Percentiles rank a stretch among this genome's conserved stretches.
These are phyloP conservation scores for Naganishia cerealis DNA, from an alignment of 1,284 basidiomycete species.

Conservation along the genomic window DNA sequence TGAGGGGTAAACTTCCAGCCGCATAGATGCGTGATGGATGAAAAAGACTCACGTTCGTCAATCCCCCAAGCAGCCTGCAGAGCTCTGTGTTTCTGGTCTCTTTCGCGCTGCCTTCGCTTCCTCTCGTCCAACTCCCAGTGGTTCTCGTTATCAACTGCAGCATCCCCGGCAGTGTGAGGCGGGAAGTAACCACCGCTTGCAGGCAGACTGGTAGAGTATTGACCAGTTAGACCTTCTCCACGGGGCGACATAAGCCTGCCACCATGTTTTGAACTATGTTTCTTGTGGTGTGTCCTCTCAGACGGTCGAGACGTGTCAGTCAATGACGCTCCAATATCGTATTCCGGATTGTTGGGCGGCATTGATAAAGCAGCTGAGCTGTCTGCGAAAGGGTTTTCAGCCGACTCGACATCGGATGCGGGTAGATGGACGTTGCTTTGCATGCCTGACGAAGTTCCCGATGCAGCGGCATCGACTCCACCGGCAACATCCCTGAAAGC, in stretches of 20 bases:
- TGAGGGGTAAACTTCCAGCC: background rate
- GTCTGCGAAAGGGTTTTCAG: constrained; percentile 24
- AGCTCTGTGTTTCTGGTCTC: constrained; percentile 50
- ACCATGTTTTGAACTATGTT: constrained; percentile 25
- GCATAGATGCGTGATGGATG: background rate
- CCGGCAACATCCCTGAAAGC: constrained; percentile 42
- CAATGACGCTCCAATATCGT: constrained; percentile 6
- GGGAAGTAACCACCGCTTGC: constrained; percentile 51
- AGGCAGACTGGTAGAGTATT: constrained; percentile 53
- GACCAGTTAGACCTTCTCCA: constrained; percentile 47
- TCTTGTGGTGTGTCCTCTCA: constrained; percentile 22
- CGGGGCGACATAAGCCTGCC: constrained; percentile 21
- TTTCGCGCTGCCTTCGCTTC: constrained; percentile 45
- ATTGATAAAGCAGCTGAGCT: background rate
- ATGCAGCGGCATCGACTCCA: constrained; percentile 3
- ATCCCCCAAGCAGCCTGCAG: constrained; percentile 54
- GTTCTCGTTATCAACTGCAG: constrained; percentile 13
- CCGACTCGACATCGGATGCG: background rate
- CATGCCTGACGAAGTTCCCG: constrained; percentile 9
- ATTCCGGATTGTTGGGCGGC: background rate
- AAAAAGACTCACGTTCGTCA: constrained; percentile 48
- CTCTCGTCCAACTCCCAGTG: constrained; percentile 40
- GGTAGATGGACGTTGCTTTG: background rate
- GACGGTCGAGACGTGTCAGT: constrained; percentile 3
- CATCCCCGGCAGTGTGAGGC: constrained; percentile 34